Evolutionary conservation across 495 filamentous ascomycete species (phyloP).

Genomic region (Penicillium waksmanii): DNA sequence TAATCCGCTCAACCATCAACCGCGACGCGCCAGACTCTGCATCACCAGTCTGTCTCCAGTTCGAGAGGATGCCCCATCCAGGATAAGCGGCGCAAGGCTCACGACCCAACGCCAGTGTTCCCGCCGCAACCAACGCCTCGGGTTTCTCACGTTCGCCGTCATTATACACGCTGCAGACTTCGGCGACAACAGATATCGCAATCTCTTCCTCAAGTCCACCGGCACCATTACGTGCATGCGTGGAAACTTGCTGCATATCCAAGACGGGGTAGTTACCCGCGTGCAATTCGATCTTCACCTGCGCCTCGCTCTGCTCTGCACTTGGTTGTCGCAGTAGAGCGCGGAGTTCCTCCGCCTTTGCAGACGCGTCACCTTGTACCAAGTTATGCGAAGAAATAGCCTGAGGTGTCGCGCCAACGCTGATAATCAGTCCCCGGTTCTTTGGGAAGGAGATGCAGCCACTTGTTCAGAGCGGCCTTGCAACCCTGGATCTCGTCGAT

Average conservation of each 20-base stretch:
- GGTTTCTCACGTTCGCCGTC: constrained; percentile 44
- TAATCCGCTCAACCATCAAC: constrained; percentile 38
- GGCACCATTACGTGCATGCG: constrained; percentile 55
- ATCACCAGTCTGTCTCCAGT: constrained; percentile 48
- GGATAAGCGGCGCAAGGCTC: constrained; percentile 73
- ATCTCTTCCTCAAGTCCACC: constrained; percentile 56
- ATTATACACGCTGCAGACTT: constrained; percentile 74
- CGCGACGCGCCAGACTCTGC: constrained; percentile 1
- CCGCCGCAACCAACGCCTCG: constrained; percentile 73
- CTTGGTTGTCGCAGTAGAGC: constrained; percentile 23
- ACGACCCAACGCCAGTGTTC: constrained; percentile 71
- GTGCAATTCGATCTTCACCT: constrained; percentile 65
- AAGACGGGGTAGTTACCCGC: constrained; percentile 75
- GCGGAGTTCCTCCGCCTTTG: constrained; percentile 27
- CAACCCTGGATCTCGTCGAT: constrained; percentile 64
- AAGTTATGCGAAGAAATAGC: constrained; percentile 60
- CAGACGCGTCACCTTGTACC: constrained; percentile 16
- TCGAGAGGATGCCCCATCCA: constrained; percentile 74
- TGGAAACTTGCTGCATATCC: constrained; percentile 82
- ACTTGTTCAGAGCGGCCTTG: constrained; percentile 46
- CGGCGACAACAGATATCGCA: constrained; percentile 70
- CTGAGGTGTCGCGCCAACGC: constrained; percentile 83
- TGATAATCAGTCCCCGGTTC: constrained; percentile 59
- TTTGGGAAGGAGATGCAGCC: constrained; percentile 31
- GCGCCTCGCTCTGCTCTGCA: constrained; percentile 20